Percentiles rank a stretch among this genome's conserved stretches.
These are phyloP conservation scores for Backusella psychrophila DNA, from an alignment of 192 early-diverging fungal species.

Conservation along the genomic window DNA sequence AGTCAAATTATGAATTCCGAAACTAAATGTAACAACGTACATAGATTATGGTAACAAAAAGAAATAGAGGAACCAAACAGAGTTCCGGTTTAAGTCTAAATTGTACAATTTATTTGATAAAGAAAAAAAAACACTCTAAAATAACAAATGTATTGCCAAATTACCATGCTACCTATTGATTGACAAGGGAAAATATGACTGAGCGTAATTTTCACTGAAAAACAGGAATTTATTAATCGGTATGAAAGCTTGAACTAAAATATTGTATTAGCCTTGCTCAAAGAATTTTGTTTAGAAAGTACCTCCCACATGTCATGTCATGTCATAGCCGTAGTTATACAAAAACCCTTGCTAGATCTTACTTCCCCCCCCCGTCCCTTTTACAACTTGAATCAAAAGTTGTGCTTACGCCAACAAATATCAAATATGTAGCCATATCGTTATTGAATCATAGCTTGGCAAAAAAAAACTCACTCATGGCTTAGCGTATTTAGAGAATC, in stretches of 20 bases:
- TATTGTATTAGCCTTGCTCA: neutral
- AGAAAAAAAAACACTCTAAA: neutral
- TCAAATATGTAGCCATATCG: neutral
- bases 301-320: neutral
- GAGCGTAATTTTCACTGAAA: neutral
- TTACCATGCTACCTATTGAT: neutral
- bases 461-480: neutral
- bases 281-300: neutral
- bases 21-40: neutral
- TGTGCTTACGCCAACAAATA: neutral
- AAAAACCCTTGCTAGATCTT: neutral
- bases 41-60: neutral
- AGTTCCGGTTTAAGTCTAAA: neutral
- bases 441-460: neutral
- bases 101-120: neutral
- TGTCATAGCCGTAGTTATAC: neutral
- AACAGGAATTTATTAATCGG: neutral
- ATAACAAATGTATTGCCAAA: neutral
- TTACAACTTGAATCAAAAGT: neutral
- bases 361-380: neutral
- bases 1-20: slow-evolving; percentile 3
- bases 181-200: neutral
- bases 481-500: neutral
- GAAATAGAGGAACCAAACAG: neutral
- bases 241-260: neutral